Evolutionary conservation across 208 protist genomes (phyloP).

Genomic region (Naegleria fowleri): DNA sequence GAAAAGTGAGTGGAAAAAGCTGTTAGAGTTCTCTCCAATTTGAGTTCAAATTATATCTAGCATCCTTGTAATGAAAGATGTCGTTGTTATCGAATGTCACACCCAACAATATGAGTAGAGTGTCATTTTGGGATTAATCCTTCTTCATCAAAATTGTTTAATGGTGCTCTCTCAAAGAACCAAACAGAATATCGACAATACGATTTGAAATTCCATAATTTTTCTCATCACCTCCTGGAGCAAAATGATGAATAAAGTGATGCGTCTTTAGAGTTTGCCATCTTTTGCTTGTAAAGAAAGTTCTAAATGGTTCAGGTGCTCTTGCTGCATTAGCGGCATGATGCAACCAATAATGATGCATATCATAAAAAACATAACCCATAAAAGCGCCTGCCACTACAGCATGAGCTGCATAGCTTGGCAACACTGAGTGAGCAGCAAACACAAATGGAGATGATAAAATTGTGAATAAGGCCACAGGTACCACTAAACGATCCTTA

Average conservation of each 20-base stretch:
- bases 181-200: background rate
- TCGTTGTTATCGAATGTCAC: too few species aligned
- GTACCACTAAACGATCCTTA: background rate
- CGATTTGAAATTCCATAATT: conserved; percentile 4
- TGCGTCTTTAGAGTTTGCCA: background rate
- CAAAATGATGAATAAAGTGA: conserved; percentile 17
- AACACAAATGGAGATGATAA: background rate
- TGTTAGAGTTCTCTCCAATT: too few species aligned
- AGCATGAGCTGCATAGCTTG: background rate
- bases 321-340: background rate
- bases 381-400: background rate
- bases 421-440: background rate
- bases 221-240: background rate
- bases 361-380: background rate
- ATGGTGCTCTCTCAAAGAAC: background rate
- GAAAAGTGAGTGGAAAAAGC: too few species aligned
- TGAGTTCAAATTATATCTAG: too few species aligned
- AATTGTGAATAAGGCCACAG: background rate
- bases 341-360: conserved; percentile 14
- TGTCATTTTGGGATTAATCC: background rate
- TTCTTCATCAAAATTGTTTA: background rate
- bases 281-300: background rate
- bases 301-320: background rate
- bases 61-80: too few species aligned
- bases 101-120: too few species aligned